Evolutionary conservation across 1,139 yeast species (phyloP).

Genomic region (Yamadazyma kanchanaburiensis): DNA sequence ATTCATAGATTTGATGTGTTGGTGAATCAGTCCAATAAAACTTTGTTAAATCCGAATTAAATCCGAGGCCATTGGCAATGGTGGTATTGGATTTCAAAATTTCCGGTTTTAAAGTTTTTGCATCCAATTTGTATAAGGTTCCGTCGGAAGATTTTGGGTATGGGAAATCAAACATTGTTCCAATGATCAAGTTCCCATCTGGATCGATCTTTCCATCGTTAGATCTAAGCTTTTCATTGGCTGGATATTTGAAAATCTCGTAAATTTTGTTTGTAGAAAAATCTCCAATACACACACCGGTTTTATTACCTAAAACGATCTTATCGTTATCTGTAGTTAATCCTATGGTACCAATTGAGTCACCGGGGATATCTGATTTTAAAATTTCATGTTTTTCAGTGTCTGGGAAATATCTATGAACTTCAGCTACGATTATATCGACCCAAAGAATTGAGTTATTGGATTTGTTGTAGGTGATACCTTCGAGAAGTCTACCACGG

Average conservation of each 20-base stretch:
- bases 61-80: slow-evolving; percentile 82
- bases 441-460: slow-evolving; percentile 65
- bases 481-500: slow-evolving; percentile 62
- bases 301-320: slow-evolving; percentile 50
- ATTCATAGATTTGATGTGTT: slow-evolving; percentile 56
- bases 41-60: slow-evolving; percentile 46
- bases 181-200: slow-evolving; percentile 67
- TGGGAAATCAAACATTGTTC: slow-evolving; percentile 64
- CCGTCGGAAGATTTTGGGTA: slow-evolving; percentile 31
- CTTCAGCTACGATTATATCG: slow-evolving; percentile 58
- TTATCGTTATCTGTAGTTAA: slow-evolving; percentile 46
- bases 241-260: slow-evolving; percentile 45
- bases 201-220: slow-evolving; percentile 75
- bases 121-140: slow-evolving; percentile 36
- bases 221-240: slow-evolving; percentile 46
- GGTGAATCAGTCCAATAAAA: slow-evolving; percentile 75
- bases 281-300: slow-evolving; percentile 53
- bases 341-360: slow-evolving; percentile 61
- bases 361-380: slow-evolving; percentile 30
- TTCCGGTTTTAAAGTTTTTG: slow-evolving; percentile 29
- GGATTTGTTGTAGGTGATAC: slow-evolving; percentile 58
- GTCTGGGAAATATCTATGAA: slow-evolving; percentile 42
- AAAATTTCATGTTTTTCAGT: slow-evolving; percentile 38
- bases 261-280: slow-evolving; percentile 41
- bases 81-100: slow-evolving; percentile 33